Evolutionary conservation across 108 stramenopile species (phyloP), one percentile per base, ranked within the genome.

Genomic region (Craspedostauros australis): DNA sequence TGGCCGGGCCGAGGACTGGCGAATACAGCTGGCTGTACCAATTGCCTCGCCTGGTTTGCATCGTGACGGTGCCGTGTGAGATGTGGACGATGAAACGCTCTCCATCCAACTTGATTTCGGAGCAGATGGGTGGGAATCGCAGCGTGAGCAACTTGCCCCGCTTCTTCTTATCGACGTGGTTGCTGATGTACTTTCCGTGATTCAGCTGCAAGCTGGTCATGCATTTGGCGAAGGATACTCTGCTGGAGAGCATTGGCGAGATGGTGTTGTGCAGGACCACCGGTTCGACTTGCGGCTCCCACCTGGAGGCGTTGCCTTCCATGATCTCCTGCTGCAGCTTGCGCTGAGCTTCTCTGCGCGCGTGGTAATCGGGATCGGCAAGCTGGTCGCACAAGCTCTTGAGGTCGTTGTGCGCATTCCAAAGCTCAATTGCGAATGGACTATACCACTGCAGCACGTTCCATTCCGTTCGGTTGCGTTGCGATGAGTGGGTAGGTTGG

Each of bases 81-180:
- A 80, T 52, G 64, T 92, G 86, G 11, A 79, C 58, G 22, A 92
- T 38, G 58, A 82, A 66, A 23, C 86, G 66, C 49, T 92, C 86
- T n/a, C 90, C 90, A 64, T 92, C 90, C 51, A 85, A 68, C 47
- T 93, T 93, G 33, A 78, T 72, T 66, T 93, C 91, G 31, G 80
- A 74, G 29, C 67, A 59, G 42, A 93, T 78, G 2, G 80, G 71
- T 32, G 91, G 91, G 56, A 79, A 77, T 18, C 72, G 68, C 40
- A 93, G 48, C 7, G 82, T 66, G 30, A 87, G 68, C 18, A 27
- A 33, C 28, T 64, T 64, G 22, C n/a, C 19, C 4, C 26, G 46
- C 9, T 48, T 25, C 24, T 48, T 48, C 14, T 21, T 23, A 6
- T 48, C 14, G 7, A 21, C 33, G 5, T 7, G 39, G 20, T 36